Base-by-base conservation (phyloP, 768 basidiomycete genomes). In the Mycena rebaudengoi region DNA sequence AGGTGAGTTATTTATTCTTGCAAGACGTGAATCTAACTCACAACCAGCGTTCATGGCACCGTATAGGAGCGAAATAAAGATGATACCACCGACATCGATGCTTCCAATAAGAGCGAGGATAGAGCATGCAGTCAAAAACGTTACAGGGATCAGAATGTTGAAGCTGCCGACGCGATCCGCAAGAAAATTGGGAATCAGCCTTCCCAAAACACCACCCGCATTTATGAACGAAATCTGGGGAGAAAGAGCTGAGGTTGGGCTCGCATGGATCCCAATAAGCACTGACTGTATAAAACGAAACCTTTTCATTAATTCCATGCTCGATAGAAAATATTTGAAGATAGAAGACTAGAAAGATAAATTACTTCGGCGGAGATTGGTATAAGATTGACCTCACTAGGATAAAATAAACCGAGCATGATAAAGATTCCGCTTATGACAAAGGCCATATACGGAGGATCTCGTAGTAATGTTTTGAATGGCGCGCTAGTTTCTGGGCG, bases 401-500 rank as follows among this genome's bases (percentile, higher is more conserved):
- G 62, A 35, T 64, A 64, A 21, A 64, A 64, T 28, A 64, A 18
- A 16, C 55, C 62, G 4, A 64, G 37, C 62, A 64, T 64, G 33
- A 64, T 41, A 5, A 58, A 57, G 35, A 64, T 29, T 21, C 62
- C 62, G 12, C 32, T 44, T n/a, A 37, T 16, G 49, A 64, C 55
- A 20, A 64, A 57, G 6, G 16, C 33, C 43, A 64, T 58, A 30
- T 64, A 64, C 23, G 62, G 54, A 8, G 8, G 23, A 50, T 64
- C 62, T 7, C 25, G n/a, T 18, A 64, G 30, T 21, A 58, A 45
- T 6, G 14, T 12, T 6, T 28, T 33, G 21, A 64, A 32, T 12
- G 62, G 51, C 10, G 46, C 33, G 49, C 39, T 29, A 16, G 55
- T 37, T 20, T n/a, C 41, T 8, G 41, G 28, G 7, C 23, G 55